phyloP scores from a whole-genome alignment of 495 filamentous ascomycete species.

The Coniosporium apollinis region DNA sequence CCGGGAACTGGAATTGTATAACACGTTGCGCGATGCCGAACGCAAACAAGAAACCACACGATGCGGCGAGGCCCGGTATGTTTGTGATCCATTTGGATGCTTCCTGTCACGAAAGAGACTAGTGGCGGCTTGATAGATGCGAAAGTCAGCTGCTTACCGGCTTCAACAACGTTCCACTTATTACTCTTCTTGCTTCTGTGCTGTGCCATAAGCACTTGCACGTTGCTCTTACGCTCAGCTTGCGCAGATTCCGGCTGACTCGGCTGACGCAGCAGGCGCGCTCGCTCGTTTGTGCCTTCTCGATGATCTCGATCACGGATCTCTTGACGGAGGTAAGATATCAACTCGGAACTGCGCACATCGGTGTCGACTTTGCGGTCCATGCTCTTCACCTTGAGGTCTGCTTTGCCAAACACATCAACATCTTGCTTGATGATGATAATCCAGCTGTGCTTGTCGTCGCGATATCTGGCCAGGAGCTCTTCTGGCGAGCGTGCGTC shows the following conservation, averaged over 20 bases:
- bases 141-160: slow-evolving; percentile 24
- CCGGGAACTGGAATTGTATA: too few species aligned
- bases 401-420: slow-evolving; percentile 34
- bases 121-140: too few species aligned
- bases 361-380: slow-evolving; percentile 70
- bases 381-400: slow-evolving; percentile 60
- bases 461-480: slow-evolving; percentile 43
- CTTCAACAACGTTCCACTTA: slow-evolving; percentile 67
- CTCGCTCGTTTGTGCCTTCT: slow-evolving; percentile 30
- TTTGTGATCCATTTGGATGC: too few species aligned
- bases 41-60: too few species aligned
- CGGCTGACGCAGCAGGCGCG: slow-evolving; percentile 24
- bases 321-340: slow-evolving; percentile 67
- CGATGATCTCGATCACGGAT: slow-evolving; percentile 59
- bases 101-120: too few species aligned
- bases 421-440: slow-evolving; percentile 72
- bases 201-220: slow-evolving; percentile 63
- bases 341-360: slow-evolving; percentile 53
- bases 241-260: slow-evolving; percentile 23
- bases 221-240: slow-evolving; percentile 30
- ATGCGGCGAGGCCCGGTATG: too few species aligned
- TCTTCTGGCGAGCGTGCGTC: slow-evolving; percentile 59
- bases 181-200: slow-evolving; percentile 85
- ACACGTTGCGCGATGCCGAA: too few species aligned
- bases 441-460: slow-evolving; percentile 71